These are phyloP conservation scores for Nemania serpens DNA, from an alignment of 2,329 filamentous ascomycete species.

Conservation along the genomic window DNA sequence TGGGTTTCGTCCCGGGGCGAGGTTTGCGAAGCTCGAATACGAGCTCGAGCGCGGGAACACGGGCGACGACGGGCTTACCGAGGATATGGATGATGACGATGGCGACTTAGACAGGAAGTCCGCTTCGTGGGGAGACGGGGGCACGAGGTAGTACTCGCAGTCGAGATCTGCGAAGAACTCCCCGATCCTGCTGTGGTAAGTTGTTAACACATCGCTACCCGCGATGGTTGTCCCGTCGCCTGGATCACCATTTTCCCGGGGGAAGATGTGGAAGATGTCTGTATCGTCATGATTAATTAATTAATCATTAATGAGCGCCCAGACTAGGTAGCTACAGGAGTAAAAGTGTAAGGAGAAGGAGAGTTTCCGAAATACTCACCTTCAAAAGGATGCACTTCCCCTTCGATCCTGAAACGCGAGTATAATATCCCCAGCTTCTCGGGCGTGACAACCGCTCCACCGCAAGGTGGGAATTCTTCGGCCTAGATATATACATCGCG, in stretches of 20 bases:
- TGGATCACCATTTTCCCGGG: constrained; percentile 22
- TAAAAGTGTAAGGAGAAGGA: background rate
- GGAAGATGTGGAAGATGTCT: constrained; percentile 52
- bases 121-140: constrained; percentile 38
- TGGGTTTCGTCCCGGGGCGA: background rate
- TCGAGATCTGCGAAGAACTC: constrained; percentile 60
- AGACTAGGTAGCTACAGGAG: background rate
- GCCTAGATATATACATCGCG: constrained; percentile 52
- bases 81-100: constrained; percentile 35
- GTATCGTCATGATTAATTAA: background rate
- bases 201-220: constrained; percentile 7
- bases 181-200: constrained; percentile 55
- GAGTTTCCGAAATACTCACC: constrained; percentile 49
- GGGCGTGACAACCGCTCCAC: constrained; percentile 74
- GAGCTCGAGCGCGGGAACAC: constrained; percentile 22
- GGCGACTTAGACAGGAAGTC: constrained; percentile 35
- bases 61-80: constrained; percentile 15
- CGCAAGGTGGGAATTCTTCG: constrained; percentile 69
- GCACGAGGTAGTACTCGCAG: constrained; percentile 70
- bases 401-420: constrained; percentile 63
- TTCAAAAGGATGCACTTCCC: constrained; percentile 71
- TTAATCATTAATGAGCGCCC: background rate
- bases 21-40: constrained; percentile 5
- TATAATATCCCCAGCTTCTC: constrained; percentile 78
- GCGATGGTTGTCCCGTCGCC: background rate